phyloP scores from a whole-genome alignment of 208 protist species.

The Phytomonas sp. region DNA sequence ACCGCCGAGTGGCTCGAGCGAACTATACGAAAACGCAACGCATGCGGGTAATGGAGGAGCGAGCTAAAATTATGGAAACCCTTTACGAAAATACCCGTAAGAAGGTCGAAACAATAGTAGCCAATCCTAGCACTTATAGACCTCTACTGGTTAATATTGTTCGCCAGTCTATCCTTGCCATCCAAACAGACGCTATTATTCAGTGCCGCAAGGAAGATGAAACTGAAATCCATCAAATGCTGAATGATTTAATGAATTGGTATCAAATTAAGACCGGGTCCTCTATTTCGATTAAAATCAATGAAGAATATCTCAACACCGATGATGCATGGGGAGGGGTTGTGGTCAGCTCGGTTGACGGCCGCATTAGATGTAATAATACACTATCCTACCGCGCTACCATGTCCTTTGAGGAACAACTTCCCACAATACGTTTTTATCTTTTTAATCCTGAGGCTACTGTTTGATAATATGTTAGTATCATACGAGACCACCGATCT shows the following conservation, averaged over 20 bases:
- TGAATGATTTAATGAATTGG: constrained; percentile 56
- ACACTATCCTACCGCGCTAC: constrained; percentile 78
- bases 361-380: constrained; percentile 85
- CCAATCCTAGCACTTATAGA: constrained; percentile 50
- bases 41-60: constrained; percentile 76
- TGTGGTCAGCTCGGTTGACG: constrained; percentile 53
- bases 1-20: constrained; percentile 68
- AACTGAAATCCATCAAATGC: constrained; percentile 25
- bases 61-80: constrained; percentile 62
- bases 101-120: constrained; percentile 46
- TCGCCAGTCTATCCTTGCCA: constrained; percentile 63
- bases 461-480: constrained; percentile 17
- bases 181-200: constrained; percentile 66
- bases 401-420: constrained; percentile 81
- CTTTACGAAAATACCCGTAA: constrained; percentile 62
- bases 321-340: constrained; percentile 79
- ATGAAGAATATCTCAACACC: constrained; percentile 47
- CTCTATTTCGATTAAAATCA: constrained; percentile 34
- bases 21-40: constrained; percentile 83
- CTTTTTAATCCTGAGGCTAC: constrained; percentile 70
- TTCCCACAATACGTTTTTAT: constrained; percentile 83
- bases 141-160: constrained; percentile 56
- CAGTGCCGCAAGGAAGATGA: constrained; percentile 71
- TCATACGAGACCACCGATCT: constrained; percentile 1
- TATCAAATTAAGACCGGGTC: constrained; percentile 47